phyloP scores from a whole-genome alignment of 2,329 filamentous ascomycete genomes.

The Colletotrichum tanaceti region DNA sequence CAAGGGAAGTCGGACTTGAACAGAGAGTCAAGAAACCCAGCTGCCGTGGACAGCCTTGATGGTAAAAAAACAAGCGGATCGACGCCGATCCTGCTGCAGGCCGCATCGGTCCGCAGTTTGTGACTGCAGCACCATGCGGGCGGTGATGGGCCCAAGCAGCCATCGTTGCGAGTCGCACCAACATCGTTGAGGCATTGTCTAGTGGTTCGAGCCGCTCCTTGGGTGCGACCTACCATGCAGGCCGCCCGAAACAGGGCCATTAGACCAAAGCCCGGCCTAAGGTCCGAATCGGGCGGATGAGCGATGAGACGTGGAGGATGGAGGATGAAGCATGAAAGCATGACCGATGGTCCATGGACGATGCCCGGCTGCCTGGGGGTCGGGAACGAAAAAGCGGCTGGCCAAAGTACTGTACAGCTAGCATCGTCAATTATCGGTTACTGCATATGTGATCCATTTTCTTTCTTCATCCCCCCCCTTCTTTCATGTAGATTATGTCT shows the following conservation, averaged over 20 bases:
- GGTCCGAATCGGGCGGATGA: constrained; percentile 7
- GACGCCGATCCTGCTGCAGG: constrained; percentile 42
- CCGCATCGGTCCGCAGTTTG: constrained; percentile 41
- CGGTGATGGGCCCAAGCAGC: constrained; percentile 39
- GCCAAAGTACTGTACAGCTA: constrained; percentile 32
- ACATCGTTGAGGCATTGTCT: constrained; percentile 7
- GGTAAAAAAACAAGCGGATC: constrained; percentile 38
- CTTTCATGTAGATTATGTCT: constrained; percentile 11
- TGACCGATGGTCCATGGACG: constrained; percentile 16
- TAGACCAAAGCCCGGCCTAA: constrained; percentile 16
- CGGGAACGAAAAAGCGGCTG: constrained; percentile 3
- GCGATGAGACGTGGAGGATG: constrained; percentile 15
- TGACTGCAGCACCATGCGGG: constrained; percentile 40
- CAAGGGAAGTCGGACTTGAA: constrained; percentile 24
- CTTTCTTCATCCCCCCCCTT: background rate
- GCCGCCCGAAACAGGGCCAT: constrained; percentile 28
- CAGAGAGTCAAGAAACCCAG: constrained; percentile 5
- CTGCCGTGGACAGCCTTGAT: constrained; percentile 34
- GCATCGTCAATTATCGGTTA: constrained; percentile 20
- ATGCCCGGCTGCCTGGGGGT: constrained; percentile 27
- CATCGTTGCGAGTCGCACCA: constrained; percentile 31
- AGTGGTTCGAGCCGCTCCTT: constrained; percentile 27
- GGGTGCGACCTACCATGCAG: constrained; percentile 27
- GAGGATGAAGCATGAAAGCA: background rate
- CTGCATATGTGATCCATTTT: background rate